Evolutionary conservation across 352 stramenopile genomes (phyloP), one percentile per base, ranked within the genome.

Genomic region (Pseudoperonospora humuli): DNA sequence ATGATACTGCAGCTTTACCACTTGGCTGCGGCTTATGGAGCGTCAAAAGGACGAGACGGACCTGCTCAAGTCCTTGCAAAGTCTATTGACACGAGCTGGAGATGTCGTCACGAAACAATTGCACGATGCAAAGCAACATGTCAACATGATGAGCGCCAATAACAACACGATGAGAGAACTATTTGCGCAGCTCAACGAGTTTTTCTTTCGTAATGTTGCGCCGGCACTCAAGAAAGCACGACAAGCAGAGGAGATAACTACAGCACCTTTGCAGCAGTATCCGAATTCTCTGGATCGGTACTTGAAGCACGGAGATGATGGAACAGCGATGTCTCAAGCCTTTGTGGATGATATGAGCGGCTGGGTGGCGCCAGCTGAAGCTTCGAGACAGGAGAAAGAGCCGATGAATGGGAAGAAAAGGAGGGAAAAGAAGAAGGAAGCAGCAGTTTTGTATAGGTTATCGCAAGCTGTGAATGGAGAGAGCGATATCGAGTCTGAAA

Each of bases 1-100:
- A 7, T 31, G 26, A 7, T 31, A 31, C 15, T 45, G 40, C 39
- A 68, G 58, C 45, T 54, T 68, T 15, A 52, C 25, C 3, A 64
- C 56, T 26, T 72, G 62, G 62, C n/a, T 68, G 35, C 23, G 54
- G 26, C 54, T 72, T 11, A 65, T 72, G 54, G 57, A 72, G 44
- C 53, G 42, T 3, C 46, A 57, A 19, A 49, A 48, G 7, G 49
- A 54, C 17, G 46, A 40, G n/a, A 28, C 17, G 9, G 26, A 43
- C 11, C 28, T 67, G 5, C 52, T 37, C 2, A 23, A 53, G n/a
- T 13, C 14, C 10, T 39, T 72, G 7, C 43, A 60, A 13, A 39
- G 17, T 11, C 8, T 53, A 25, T 29, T 68, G 21, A 18, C 7
- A 5, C 15, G 47, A 28, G 0, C 15, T 2, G 21, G 2, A 17